Percentiles rank a stretch among this genome's conserved stretches.
These are phyloP conservation scores for Aspergillus hancockii DNA, from an alignment of 495 filamentous ascomycete species.

Conservation along the genomic window DNA sequence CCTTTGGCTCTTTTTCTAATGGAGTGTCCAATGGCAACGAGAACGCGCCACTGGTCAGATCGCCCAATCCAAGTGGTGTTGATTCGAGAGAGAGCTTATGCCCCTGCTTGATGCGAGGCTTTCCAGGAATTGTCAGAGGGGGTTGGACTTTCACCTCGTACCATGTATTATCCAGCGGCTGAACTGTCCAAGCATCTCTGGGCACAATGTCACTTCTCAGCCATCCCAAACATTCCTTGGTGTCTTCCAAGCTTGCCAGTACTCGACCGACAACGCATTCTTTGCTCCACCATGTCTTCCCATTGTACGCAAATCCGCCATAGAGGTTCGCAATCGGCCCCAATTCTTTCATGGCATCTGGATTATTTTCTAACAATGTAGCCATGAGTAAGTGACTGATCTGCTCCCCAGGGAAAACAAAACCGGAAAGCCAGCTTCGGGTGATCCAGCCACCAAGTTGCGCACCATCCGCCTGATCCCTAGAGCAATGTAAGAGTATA, in stretches of 20 bases:
- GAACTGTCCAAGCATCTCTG: constrained; percentile 22
- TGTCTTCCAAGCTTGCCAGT: constrained; percentile 62
- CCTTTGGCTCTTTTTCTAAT: constrained; percentile 10
- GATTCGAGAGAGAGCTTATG: constrained; percentile 34
- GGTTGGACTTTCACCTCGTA: constrained; percentile 55
- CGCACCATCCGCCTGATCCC: constrained; percentile 10
- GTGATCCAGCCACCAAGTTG: constrained; percentile 71
- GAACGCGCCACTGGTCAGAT: constrained; percentile 50
- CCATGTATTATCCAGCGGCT: constrained; percentile 61
- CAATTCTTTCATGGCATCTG: constrained; percentile 60
- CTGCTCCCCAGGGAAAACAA: constrained; percentile 75
- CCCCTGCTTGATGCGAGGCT: constrained; percentile 43
- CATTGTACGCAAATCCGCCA: constrained; percentile 73
- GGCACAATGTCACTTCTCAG: constrained; percentile 61
- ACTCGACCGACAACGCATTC: constrained; percentile 75
- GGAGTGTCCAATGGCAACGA: constrained; percentile 33
- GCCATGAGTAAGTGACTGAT: constrained; percentile 77
- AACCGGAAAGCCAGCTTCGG: constrained; percentile 73
- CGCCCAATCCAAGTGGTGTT: constrained; percentile 40
- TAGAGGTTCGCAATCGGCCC: constrained; percentile 72
- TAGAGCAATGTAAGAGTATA: constrained; percentile 27
- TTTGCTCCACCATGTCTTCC: constrained; percentile 82
- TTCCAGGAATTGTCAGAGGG: constrained; percentile 20
- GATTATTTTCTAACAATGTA: constrained; percentile 74
- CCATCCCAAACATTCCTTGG: constrained; percentile 80